phyloP scores from a whole-genome alignment of 106 monocot species.

The Apostasia shenzhenica region DNA sequence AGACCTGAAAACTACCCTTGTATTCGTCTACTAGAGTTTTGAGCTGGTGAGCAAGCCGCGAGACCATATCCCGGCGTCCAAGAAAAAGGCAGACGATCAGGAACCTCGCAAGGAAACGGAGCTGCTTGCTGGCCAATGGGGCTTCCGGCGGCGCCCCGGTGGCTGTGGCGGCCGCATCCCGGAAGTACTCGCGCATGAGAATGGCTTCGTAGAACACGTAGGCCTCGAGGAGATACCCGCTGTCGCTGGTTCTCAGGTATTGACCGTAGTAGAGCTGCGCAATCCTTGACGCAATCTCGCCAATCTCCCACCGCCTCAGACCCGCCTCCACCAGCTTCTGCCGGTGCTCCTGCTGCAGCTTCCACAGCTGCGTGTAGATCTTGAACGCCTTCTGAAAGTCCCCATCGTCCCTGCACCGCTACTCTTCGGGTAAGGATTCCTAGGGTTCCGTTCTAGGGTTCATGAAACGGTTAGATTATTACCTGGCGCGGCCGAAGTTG shows the following conservation, averaged over 20 bases:
- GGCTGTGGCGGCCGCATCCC: conserved; percentile 13
- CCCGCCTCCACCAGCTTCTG: conserved; percentile 60
- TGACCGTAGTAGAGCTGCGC: conserved; percentile 66
- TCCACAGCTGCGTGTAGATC: conserved; percentile 69
- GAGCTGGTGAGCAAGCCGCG: conserved; percentile 31
- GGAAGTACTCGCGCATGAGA: conserved; percentile 53
- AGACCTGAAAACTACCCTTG: conserved; percentile 39
- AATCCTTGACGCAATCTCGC: conserved; percentile 72
- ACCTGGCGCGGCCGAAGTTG: conserved; percentile 36
- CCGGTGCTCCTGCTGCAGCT: conserved; percentile 69
- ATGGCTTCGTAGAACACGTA: conserved; percentile 70
- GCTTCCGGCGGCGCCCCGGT: conserved; percentile 15
- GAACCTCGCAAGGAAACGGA: conserved; percentile 66
- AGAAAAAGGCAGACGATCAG: conserved; percentile 55
- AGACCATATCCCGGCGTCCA: conserved; percentile 55
- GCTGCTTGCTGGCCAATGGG: conserved; percentile 65
- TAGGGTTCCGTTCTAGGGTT: background rate
- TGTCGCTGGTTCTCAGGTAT: conserved; percentile 57
- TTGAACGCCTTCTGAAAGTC: conserved; percentile 76
- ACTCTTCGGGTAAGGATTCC: background rate
- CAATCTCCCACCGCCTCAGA: conserved; percentile 64
- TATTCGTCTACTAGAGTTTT: conserved; percentile 43
- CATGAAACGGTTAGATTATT: background rate
- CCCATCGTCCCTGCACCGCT: conserved; percentile 23
- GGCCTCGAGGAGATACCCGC: conserved; percentile 43